A percentile compares a stretch with the other conserved stretches of the same genome.
phyloP scores from a whole-genome alignment of 345 rosid species.

The Hirschfeldia incana region DNA sequence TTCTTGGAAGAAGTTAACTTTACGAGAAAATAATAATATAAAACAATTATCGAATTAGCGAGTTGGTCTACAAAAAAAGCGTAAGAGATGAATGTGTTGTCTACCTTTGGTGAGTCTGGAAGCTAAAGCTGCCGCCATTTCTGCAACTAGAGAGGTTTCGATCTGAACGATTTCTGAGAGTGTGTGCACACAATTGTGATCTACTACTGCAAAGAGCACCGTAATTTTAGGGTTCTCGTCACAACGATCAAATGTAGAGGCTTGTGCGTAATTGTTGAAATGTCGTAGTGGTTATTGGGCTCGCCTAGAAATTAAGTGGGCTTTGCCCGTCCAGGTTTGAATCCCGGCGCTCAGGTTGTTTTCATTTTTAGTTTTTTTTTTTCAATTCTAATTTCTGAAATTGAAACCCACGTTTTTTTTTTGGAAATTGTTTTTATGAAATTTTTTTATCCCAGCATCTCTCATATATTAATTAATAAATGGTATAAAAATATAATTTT shows the following conservation, averaged over 20 bases:
- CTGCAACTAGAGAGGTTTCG: slow-evolving; percentile 12
- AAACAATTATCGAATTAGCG: neutral
- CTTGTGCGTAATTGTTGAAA: neutral
- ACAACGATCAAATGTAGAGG: neutral
- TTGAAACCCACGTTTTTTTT: no score
- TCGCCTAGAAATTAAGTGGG: slow-evolving; percentile 96
- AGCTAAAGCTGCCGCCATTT: slow-evolving; percentile 39
- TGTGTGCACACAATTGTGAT: neutral
- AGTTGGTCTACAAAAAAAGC: neutral
- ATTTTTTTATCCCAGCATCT: no score
- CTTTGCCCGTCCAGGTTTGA: slow-evolving; percentile 91
- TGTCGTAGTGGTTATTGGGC: slow-evolving; percentile 63
- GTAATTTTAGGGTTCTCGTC: slow-evolving; percentile 1
- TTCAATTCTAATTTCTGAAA: no score
- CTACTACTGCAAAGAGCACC: neutral
- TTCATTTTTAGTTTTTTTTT: neutral
- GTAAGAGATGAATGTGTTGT: neutral
- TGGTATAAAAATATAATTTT: no score
- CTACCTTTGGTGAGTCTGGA: slow-evolving; percentile 28
- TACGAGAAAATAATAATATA: neutral
- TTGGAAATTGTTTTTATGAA: neutral
- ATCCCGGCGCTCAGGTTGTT: slow-evolving; percentile 47
- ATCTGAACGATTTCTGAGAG: neutral
- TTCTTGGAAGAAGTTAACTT: slow-evolving; percentile 1
- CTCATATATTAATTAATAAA: no score